These are phyloP conservation scores for Neostapfia colusana DNA, from an alignment of 176 grass and related monocot genomes.

Conservation along the genomic window DNA sequence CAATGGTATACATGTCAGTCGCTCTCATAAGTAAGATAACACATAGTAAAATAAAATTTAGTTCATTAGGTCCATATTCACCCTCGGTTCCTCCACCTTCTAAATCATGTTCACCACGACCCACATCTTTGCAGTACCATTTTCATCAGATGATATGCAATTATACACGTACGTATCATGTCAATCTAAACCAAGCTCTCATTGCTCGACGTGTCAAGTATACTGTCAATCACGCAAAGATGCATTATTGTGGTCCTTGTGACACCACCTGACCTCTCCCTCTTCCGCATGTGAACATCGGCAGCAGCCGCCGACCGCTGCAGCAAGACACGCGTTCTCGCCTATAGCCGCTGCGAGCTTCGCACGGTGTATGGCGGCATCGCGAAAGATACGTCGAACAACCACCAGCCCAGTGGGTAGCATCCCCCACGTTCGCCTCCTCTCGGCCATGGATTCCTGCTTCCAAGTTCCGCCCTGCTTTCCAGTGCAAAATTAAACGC, in stretches of 20 bases:
- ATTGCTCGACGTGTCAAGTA: not conserved
- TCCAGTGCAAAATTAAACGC: not conserved
- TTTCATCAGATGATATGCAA: not conserved
- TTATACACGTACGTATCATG: not conserved
- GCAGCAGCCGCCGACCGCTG: not conserved
- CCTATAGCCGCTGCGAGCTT: not conserved
- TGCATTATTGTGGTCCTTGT: not conserved
- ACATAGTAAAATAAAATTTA: too few species aligned
- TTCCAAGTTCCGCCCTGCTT: not conserved
- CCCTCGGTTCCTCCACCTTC: too few species aligned
- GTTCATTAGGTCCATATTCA: too few species aligned
- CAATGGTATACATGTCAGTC: too few species aligned
- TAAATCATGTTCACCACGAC: too few species aligned
- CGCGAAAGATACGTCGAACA: not conserved
- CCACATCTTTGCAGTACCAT: not conserved
- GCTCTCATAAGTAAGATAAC: too few species aligned
- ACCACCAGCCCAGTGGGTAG: not conserved
- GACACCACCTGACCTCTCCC: not conserved
- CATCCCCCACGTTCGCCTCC: conserved; percentile 1
- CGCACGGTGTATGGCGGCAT: not conserved
- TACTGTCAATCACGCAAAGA: not conserved
- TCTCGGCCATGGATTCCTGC: conserved; percentile 1
- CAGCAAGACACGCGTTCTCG: conserved; percentile 7
- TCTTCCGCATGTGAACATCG: not conserved
- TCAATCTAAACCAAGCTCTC: not conserved